These are phyloP conservation scores for Xerocomellus intermedius DNA, from an alignment of 768 basidiomycete species.

Conservation along the genomic window DNA sequence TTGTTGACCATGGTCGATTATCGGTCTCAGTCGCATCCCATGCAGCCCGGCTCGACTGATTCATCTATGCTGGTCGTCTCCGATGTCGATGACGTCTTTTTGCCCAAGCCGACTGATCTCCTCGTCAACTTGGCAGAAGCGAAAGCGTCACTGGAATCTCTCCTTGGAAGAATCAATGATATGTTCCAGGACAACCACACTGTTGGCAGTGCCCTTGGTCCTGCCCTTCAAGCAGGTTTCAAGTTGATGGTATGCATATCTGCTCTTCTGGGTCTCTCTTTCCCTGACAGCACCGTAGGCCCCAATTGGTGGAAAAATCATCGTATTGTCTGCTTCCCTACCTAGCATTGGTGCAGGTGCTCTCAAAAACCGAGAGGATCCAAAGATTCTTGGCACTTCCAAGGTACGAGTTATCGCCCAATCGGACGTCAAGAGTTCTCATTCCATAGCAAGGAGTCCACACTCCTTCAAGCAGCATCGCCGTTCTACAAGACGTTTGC, in stretches of 20 bases:
- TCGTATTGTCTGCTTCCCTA: conserved; percentile 80
- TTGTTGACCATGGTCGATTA: background rate
- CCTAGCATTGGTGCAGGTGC: conserved; percentile 89
- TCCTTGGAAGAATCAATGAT: conserved; percentile 82
- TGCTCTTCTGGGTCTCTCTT: background rate
- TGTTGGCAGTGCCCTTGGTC: conserved; percentile 91
- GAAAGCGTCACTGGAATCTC: conserved; percentile 71
- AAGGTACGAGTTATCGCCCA: conserved; percentile 53
- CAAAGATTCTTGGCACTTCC: conserved; percentile 90
- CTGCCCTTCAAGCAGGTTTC: conserved; percentile 93
- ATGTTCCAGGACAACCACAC: conserved; percentile 98
- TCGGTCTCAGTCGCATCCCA: background rate
- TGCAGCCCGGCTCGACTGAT: conserved; percentile 67
- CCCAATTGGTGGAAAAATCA: conserved; percentile 92
- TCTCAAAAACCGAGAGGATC: conserved; percentile 95
- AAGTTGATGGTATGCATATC: conserved; percentile 74
- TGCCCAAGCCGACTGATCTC: conserved; percentile 95
- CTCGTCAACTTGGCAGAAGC: conserved; percentile 91
- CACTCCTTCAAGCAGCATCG: conserved; percentile 87
- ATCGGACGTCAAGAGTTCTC: background rate
- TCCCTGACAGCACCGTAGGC: conserved; percentile 44
- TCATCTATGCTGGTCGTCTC: conserved; percentile 96
- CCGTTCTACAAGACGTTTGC: conserved; percentile 98
- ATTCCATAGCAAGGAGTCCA: conserved; percentile 65
- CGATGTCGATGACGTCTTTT: conserved; percentile 95